Evolutionary conservation across 2,329 filamentous ascomycete genomes (phyloP).

Genomic region (Stylonectria norvegica): DNA sequence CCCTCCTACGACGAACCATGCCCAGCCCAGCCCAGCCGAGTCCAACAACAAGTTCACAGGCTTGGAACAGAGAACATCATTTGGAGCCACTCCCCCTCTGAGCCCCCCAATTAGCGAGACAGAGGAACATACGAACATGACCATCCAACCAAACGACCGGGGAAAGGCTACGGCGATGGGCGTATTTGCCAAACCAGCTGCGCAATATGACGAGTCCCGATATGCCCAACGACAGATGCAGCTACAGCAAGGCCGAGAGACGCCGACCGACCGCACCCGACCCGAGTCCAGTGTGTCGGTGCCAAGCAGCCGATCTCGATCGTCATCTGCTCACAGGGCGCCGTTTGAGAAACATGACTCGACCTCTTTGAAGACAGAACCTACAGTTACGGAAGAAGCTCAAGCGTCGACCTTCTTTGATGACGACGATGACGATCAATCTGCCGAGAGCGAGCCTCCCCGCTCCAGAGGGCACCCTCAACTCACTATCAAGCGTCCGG

Average conservation of each 20-base stretch:
- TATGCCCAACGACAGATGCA: constrained; percentile 79
- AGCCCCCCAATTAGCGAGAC: constrained; percentile 64
- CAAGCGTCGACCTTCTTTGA: constrained; percentile 41
- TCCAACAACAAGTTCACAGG: constrained; percentile 35
- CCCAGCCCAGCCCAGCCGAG: constrained; percentile 38
- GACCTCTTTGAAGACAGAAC: constrained; percentile 27
- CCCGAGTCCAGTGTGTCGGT: constrained; percentile 45
- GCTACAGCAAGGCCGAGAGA: constrained; percentile 71
- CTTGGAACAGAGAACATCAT: constrained; percentile 30
- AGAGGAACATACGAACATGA: constrained; percentile 62
- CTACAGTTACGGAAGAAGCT: constrained; percentile 32
- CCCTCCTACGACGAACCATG: constrained; percentile 41
- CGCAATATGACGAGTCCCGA: constrained; percentile 79
- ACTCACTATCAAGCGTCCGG: constrained; percentile 43
- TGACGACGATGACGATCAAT: constrained; percentile 42
- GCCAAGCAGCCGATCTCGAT: constrained; percentile 42
- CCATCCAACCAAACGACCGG: constrained; percentile 70
- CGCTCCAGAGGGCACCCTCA: constrained; percentile 29
- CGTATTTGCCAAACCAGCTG: constrained; percentile 64
- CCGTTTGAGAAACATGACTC: constrained; percentile 32
- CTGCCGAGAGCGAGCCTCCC: constrained; percentile 9
- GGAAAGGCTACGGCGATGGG: constrained; percentile 74
- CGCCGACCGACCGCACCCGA: constrained; percentile 47
- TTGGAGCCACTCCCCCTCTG: constrained; percentile 37
- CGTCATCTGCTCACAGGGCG: constrained; percentile 42